These are phyloP conservation scores for Pyrenophora teres DNA, from an alignment of 2,329 filamentous ascomycete species.

Conservation along the genomic window DNA sequence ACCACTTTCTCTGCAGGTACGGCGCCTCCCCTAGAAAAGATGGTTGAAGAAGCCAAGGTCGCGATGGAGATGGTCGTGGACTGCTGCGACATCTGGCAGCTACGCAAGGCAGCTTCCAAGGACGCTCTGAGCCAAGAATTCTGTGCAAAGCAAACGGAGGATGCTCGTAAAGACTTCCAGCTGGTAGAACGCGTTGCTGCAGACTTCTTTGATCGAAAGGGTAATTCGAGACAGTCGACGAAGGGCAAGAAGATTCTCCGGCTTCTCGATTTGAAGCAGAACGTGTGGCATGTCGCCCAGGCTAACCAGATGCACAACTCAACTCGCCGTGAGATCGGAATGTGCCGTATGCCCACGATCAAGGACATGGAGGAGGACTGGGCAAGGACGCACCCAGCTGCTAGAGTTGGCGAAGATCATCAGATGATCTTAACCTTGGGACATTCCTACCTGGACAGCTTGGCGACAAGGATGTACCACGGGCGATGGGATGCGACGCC, in stretches of 20 bases:
- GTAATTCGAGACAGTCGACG: constrained; percentile 1
- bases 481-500: constrained; percentile 11
- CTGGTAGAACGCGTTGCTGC: constrained; percentile 12
- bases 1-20: neutral
- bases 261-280: constrained; percentile 5
- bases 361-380: constrained; percentile 7
- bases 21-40: constrained; percentile 7
- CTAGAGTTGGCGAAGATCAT: constrained; percentile 1
- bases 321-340: neutral
- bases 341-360: constrained; percentile 3
- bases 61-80: constrained; percentile 20
- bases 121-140: constrained; percentile 6
- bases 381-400: constrained; percentile 1
- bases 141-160: constrained; percentile 8
- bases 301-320: constrained; percentile 12
- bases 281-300: constrained; percentile 7
- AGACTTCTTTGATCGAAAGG: constrained; percentile 10
- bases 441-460: constrained; percentile 18
- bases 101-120: constrained; percentile 16
- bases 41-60: constrained; percentile 12
- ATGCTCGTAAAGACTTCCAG: constrained; percentile 10
- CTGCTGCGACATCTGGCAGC: constrained; percentile 26
- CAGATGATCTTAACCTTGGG: constrained; percentile 19
- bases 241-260: constrained; percentile 11
- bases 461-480: constrained; percentile 9